Evolutionary conservation across 805 yeast species (phyloP).

Genomic region (Helenozyma baotianmanensis): DNA sequence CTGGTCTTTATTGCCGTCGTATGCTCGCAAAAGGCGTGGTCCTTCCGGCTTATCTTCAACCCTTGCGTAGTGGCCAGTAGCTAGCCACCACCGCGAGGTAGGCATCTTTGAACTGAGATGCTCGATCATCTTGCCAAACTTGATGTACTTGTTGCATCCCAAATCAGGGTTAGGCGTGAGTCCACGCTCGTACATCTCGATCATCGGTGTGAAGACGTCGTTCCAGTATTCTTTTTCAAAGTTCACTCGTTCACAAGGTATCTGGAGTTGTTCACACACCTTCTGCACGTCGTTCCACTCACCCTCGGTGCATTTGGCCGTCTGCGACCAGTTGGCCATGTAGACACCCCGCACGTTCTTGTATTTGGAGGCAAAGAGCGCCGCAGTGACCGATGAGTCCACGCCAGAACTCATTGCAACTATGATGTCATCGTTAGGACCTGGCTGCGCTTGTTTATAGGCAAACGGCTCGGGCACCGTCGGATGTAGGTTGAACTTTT

Average conservation of each 20-base stretch:
- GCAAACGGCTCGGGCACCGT: constrained; percentile 11
- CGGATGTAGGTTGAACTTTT: constrained; percentile 9
- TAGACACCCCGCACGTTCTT: constrained; percentile 73
- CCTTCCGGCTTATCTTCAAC: constrained; percentile 30
- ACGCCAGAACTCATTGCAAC: constrained; percentile 98
- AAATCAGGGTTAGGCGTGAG: constrained; percentile 94
- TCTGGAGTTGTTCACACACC: constrained; percentile 55
- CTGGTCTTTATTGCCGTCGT: constrained; percentile 70
- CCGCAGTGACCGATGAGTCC: constrained; percentile 88
- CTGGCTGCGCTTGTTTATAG: constrained; percentile 43
- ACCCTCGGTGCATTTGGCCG: constrained; percentile 68
- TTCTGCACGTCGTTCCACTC: constrained; percentile 84
- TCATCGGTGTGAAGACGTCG: constrained; percentile 90
- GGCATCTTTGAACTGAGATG: constrained; percentile 36
- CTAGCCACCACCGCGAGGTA: constrained; percentile 64
- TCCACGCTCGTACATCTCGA: constrained; percentile 65
- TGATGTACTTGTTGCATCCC: constrained; percentile 77
- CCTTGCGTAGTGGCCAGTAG: constrained; percentile 80
- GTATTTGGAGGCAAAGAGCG: constrained; percentile 51
- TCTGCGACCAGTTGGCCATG: constrained; percentile 88
- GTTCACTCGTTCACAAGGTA: constrained; percentile 71
- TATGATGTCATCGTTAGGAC: constrained; percentile 53
- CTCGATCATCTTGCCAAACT: constrained; percentile 75
- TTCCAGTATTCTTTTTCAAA: constrained; percentile 92
- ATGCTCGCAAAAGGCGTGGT: constrained; percentile 49